Evolutionary conservation across 768 basidiomycete species (phyloP), one percentile per base, ranked within the genome.

Genomic region (Lentinula sp.): DNA sequence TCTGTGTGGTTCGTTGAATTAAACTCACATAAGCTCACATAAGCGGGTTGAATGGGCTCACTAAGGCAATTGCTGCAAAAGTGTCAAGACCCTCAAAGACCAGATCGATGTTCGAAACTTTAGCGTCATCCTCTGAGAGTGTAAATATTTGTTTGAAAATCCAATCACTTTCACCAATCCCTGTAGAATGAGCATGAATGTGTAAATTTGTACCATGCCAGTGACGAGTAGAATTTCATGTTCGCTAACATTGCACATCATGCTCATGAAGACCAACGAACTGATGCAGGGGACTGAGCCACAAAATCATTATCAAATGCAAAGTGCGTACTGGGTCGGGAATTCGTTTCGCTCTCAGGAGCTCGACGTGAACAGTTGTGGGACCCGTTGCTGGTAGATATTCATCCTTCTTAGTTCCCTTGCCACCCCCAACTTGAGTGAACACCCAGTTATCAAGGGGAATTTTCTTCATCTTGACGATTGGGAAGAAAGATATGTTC

Each of bases 81-180:
- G 95, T 97, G 68, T 98, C 95, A 18, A 98, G 73, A 16, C 95
- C 95, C 10, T 96, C 93, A 63, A 96, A 94, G 7, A 95, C 80
- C 16, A 98, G 76, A 69, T 95, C 93, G 35, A 80, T 76, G 57
- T 88, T 79, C 3, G 77, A 64, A 2, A 74, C 70, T 1, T 67
- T 63, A 16, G 86, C 69, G 50, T 86, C 83, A 16, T 70, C 70
- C 16, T 79, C 75, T 2, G 77, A 75, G 18, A 85, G 75, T 5
- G 71, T 67, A 68, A 97, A 88, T 1, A 69, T 75, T 3, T 85
- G 87, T 67, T 81, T 87, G 79, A 96, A 98, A 18, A 79, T 77
- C 95, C 95, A 97, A 39, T 87, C 82, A 8, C 81, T 79, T 70
- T 97, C 95, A 37, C 92, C 93, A 42, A 97, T 78, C 95, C 95